Conservation (phyloP, 371 early-diverging fungal species). For the Rhizopus sp. region DNA sequence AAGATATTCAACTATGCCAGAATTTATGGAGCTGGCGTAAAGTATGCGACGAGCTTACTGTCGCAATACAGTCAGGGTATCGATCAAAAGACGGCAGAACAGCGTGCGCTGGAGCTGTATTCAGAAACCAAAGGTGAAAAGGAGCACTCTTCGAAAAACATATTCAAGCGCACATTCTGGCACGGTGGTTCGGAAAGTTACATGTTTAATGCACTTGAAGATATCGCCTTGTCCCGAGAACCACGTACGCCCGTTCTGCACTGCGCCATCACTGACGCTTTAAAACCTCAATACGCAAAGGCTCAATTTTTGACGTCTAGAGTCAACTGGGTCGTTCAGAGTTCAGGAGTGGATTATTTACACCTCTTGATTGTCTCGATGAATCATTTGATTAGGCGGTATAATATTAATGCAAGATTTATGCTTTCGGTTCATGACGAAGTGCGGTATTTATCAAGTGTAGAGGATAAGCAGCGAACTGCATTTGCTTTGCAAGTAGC, state of each 20-base stretch:
- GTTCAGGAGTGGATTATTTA: constrained; percentile 98
- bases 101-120: constrained; percentile 75
- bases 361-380: constrained; percentile 93
- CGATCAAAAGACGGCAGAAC: constrained; percentile 61
- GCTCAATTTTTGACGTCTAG: constrained; percentile 82
- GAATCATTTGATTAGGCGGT: constrained; percentile 78
- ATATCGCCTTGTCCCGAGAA: constrained; percentile 71
- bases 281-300: constrained; percentile 71
- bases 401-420: constrained; percentile 83
- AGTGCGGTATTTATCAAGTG: constrained; percentile 84
- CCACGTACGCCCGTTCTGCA: constrained; percentile 90
- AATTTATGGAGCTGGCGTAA: constrained; percentile 94
- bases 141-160: constrained; percentile 35
- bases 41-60: constrained; percentile 82
- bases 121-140: constrained; percentile 84
- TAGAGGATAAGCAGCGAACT: constrained; percentile 76
- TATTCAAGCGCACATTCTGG: constrained; percentile 66
- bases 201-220: constrained; percentile 95
- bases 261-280: constrained; percentile 86
- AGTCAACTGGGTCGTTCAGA: constrained; percentile 98
- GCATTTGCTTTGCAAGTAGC: constrained; percentile 90
- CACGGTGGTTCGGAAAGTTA: constrained; percentile 93
- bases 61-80: constrained; percentile 81
- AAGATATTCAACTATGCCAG: constrained; percentile 97
- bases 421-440: constrained; percentile 97